Evolutionary conservation across 352 stramenopile genomes (phyloP), one percentile per base, ranked within the genome.

Genomic region (Globisporangium irregulare): DNA sequence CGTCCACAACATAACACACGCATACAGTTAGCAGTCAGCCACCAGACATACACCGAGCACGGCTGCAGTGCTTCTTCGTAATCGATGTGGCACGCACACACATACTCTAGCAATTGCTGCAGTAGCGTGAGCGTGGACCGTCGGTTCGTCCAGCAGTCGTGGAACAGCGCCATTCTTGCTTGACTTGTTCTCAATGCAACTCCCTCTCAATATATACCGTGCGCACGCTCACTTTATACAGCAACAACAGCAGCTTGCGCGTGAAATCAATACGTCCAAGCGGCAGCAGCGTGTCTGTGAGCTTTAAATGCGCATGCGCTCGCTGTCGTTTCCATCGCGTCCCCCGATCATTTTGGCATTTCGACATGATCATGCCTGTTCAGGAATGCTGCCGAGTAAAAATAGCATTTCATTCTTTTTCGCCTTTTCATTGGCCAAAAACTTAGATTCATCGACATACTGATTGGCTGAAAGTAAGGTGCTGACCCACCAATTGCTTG

Each of bases 71-170:
- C 15, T 57, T 9, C 6, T 34, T 2, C 53, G 15, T 29, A 29
- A 27, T 24, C 50, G 20, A 29, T 2, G 10, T 10, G 3, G n/a
- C 22, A 25, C 7, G 43, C 56, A 62, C 54, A 56, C 9, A 55
- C 55, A 43, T 73, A 90, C 82, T 76, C 68, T 15, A 89, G 71
- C n/a, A 89, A 76, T 18, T 72, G 57, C 34, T 89, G 77, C 7
- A 91, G 71, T 36, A 77, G 67, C 3, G 86, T 71, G 3, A 91
- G 72, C 53, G 82, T 89, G 15, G 68, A 61, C 9, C 59, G 62
- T 63, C 81, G 76, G 27, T 56, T 79, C 70, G 74, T 67, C 81
- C 84, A 92, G 76, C 81, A 91, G 32, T 86, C 74, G 25, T 87
- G 78, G 66, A 91, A 91, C 60, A 86, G 77, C 69, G 82, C 80